Conservation (phyloP, 2,329 filamentous ascomycete genomes). For the Cladobotryum protrusum region DNA sequence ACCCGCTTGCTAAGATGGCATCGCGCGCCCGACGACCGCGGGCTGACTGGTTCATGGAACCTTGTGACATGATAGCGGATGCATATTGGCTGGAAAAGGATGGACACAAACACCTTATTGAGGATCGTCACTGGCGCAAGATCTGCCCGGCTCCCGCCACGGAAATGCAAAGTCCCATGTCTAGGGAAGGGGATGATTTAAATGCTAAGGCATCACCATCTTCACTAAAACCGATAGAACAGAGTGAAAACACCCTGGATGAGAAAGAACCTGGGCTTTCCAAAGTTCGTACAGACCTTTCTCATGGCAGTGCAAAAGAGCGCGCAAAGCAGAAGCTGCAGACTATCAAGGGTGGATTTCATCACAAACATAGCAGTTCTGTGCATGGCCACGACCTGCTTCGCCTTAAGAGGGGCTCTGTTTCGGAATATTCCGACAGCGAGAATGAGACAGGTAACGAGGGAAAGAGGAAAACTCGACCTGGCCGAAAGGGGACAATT, state of each 20-base stretch:
- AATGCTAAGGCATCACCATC: conserved; percentile 18
- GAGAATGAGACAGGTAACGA: conserved; percentile 39
- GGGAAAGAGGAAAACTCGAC: conserved; percentile 25
- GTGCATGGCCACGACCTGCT: conserved; percentile 47
- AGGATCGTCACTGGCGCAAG: conserved; percentile 69
- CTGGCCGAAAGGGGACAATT: conserved; percentile 39
- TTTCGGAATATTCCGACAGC: conserved; percentile 56
- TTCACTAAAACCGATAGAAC: conserved; percentile 20
- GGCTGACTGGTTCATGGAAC: conserved; percentile 78
- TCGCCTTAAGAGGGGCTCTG: conserved; percentile 42
- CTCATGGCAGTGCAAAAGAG: conserved; percentile 49
- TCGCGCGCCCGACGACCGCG: conserved; percentile 64
- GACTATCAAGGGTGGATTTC: conserved; percentile 43
- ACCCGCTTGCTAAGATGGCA: conserved; percentile 36
- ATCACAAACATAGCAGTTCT: conserved; percentile 48
- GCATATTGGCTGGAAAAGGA: conserved; percentile 83
- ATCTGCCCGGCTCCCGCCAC: conserved; percentile 51
- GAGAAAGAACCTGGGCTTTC: conserved; percentile 16
- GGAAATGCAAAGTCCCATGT: conserved; percentile 24
- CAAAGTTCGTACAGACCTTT: conserved; percentile 34
- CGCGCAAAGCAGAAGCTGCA: conserved; percentile 56
- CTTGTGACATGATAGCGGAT: conserved; percentile 83
- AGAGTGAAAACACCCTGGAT: conserved; percentile 17
- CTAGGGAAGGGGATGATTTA: conserved; percentile 24
- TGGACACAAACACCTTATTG: conserved; percentile 72